Percentiles rank a stretch among this genome's conserved stretches.
These are phyloP conservation scores for Tulasnella sp. DNA, from an alignment of 768 basidiomycete genomes.

Conservation along the genomic window DNA sequence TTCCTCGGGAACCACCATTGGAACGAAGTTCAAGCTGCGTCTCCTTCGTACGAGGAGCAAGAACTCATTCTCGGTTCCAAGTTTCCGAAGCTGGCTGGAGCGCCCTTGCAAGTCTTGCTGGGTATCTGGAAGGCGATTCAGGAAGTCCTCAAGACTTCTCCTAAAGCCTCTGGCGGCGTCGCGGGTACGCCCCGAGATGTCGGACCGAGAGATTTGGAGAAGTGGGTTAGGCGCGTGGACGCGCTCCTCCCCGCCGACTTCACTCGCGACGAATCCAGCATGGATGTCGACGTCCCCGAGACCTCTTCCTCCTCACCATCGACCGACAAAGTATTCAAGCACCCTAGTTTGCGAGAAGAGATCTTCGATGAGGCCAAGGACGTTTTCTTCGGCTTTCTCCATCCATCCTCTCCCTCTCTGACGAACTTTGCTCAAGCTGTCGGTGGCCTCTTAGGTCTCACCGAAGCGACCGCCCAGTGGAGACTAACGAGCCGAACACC, in stretches of 20 bases:
- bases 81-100: slow-evolving; percentile 58
- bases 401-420: slow-evolving; percentile 27
- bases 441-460: slow-evolving; percentile 61
- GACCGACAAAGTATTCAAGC: slow-evolving; percentile 50
- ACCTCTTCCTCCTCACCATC: slow-evolving; percentile 20
- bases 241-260: slow-evolving; percentile 48
- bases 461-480: slow-evolving; percentile 66
- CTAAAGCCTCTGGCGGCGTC: background rate
- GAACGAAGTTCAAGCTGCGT: slow-evolving; percentile 57
- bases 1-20: slow-evolving; percentile 90
- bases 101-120: slow-evolving; percentile 51
- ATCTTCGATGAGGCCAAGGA: slow-evolving; percentile 81
- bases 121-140: slow-evolving; percentile 64
- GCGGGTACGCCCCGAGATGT: slow-evolving; percentile 43
- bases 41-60: slow-evolving; percentile 66
- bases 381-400: slow-evolving; percentile 76
- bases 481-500: slow-evolving; percentile 62
- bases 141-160: slow-evolving; percentile 43
- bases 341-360: slow-evolving; percentile 77
- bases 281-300: slow-evolving; percentile 31
- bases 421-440: slow-evolving; percentile 48
- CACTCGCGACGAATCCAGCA: slow-evolving; percentile 1
- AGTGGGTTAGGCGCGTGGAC: slow-evolving; percentile 73
- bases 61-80: slow-evolving; percentile 60
- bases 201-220: slow-evolving; percentile 79